Conservation (phyloP, 306 rosid genomes). For the Astragalus membranaceus region DNA sequence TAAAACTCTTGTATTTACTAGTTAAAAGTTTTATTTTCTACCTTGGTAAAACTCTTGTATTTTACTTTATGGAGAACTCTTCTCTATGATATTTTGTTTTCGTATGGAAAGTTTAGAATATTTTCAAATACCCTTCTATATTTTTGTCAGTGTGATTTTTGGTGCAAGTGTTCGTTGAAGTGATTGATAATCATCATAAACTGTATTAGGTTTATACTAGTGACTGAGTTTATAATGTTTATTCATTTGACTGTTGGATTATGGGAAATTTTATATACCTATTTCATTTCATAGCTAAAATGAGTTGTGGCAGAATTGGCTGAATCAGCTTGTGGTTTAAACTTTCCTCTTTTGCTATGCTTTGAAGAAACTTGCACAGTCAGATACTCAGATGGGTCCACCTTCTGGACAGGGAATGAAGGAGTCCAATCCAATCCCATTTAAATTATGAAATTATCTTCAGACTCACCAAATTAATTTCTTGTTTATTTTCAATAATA, state of each 20-base stretch:
- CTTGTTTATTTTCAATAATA: not conserved
- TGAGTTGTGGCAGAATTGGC: too few species aligned
- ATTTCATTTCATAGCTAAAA: too few species aligned
- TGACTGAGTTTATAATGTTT: too few species aligned
- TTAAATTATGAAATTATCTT: not conserved
- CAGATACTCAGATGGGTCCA: too few species aligned
- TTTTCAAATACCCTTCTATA: not conserved
- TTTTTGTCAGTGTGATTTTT: not conserved
- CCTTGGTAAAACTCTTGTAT: not conserved
- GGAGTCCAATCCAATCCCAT: not conserved
- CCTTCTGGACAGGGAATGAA: not conserved
- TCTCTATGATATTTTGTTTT: slow-evolving; percentile 1
- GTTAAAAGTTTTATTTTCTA: not conserved
- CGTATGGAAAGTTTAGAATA: not conserved
- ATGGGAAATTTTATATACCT: too few species aligned
- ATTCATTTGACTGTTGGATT: not conserved
- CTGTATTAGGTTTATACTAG: not conserved
- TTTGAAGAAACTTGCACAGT: not conserved
- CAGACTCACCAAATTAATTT: not conserved
- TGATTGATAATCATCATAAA: not conserved
- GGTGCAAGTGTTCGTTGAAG: not conserved
- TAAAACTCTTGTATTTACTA: not conserved
- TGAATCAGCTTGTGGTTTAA: too few species aligned
- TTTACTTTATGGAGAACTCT: not conserved
- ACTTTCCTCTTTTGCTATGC: not conserved